Evolutionary conservation across 2,329 filamentous ascomycete genomes (phyloP).

Genomic region (Aspergillus fischeri): DNA sequence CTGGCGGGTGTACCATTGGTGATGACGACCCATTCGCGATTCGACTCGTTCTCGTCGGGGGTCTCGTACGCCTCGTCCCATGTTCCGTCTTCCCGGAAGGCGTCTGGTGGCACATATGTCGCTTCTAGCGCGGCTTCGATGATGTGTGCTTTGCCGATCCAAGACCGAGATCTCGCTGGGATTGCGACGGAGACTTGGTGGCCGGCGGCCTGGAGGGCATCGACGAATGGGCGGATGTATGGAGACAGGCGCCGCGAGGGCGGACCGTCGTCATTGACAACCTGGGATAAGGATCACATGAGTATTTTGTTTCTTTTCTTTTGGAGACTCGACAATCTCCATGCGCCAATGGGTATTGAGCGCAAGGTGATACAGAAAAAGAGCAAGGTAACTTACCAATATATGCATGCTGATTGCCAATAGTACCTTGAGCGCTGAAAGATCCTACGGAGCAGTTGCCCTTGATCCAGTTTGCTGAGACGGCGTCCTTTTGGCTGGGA

Average conservation of each 20-base stretch:
- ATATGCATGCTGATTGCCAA: constrained; percentile 40
- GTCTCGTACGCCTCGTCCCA: constrained; percentile 37
- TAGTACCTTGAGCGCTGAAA: constrained; percentile 5
- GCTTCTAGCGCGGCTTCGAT: constrained; percentile 80
- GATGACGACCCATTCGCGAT: constrained; percentile 64
- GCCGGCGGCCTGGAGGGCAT: constrained; percentile 64
- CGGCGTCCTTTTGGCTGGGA: background rate
- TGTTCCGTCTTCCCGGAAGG: constrained; percentile 51
- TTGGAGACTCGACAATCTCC: background rate
- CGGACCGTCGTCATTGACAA: constrained; percentile 69
- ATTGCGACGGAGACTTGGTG: constrained; percentile 84
- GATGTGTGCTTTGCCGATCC: constrained; percentile 95
- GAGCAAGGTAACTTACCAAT: constrained; percentile 35
- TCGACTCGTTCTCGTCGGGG: constrained; percentile 45
- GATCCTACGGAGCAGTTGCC: background rate
- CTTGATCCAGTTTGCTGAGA: background rate
- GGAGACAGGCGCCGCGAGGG: constrained; percentile 68
- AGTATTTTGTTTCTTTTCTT: constrained; percentile 2
- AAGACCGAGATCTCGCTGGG: constrained; percentile 81
- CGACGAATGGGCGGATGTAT: constrained; percentile 68
- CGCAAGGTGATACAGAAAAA: constrained; percentile 6
- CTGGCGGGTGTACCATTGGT: constrained; percentile 72
- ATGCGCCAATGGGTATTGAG: background rate
- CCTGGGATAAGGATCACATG: constrained; percentile 18
- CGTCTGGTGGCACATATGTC: constrained; percentile 66